Evolutionary conservation across 257 asterid species (phyloP), one percentile per base, ranked within the genome.

Genomic region (Osmanthus fragrans): DNA sequence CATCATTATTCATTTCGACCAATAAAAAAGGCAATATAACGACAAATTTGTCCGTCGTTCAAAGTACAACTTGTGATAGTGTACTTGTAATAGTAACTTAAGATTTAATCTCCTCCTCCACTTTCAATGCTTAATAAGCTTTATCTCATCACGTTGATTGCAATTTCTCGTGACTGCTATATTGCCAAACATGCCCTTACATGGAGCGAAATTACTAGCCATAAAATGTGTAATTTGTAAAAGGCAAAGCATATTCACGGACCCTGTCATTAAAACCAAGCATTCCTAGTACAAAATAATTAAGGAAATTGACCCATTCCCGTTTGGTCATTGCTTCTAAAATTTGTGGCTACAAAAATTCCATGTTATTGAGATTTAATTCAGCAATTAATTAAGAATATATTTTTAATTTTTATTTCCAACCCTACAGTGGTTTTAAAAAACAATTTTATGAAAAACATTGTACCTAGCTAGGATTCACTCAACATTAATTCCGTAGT

Each of bases 241-340:
- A 42, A 42, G 18, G 16, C 49, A 11, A 42, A 42, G 49, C 49
- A 42, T 42, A 42, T 42, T 42, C 49, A 42, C 16, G 18, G 49
- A 42, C 49, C 40, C 66, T 21, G 21, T 21, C 30, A 69, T 77
- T 74, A 74, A 11, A 77, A 21, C 65, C 73, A 30, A 72, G 73
- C 70, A 27, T 69, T 25, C 75, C 36, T 60, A 75, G 79, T 42
- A 65, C 51, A 9, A 18, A 65, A 63, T 71, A 27, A 63, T 74
- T 45, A 65, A 4, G 30, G 66, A 21, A 23, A 47, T 75, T 75
- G 80, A 58, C 66, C 30, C 63, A 58, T 47, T 30, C 29, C 65
- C 1, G 4, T 49, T 10, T 32, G 30, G 29, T 69, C 29, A 54
- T 36, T 37, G 18, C 65, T 72, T 49, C 73, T 7, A 58, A n/a